Evolutionary conservation across 441 rosid genomes (phyloP), one percentile per base, ranked within the genome.

Genomic region (Jatropha multifida): DNA sequence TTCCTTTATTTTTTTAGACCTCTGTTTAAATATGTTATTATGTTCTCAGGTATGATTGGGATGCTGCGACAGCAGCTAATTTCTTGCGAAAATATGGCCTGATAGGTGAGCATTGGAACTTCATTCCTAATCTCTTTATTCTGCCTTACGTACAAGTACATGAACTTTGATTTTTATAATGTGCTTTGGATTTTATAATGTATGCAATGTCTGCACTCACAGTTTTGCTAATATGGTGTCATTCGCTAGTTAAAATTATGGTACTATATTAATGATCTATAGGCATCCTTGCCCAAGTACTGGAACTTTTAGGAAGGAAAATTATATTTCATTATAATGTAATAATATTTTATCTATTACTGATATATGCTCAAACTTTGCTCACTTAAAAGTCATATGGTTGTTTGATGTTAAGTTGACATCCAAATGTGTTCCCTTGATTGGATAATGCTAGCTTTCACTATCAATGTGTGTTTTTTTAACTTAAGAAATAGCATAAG

Each of bases 21-120:
- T 54, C 20, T 63, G 23, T 51, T 74, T 18, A 74, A 32, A 15
- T 42, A 71, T 77, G 66, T 42, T 62, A 65, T 17, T 64, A 61
- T 71, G 67, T 76, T 84, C 7, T 38, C 83, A 90, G 93, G 85
- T 87, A 96, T 71, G 99, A 96, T 55, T 96, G 99, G 99, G 99
- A 96, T 88, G 99, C 96, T 75, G 99, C 99, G 63, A 92, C 99
- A 67, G 68, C 98, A 74, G 89, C 97, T 41, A 88, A 88, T 80
- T 96, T 96, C 86, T 81, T 96, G 85, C 78, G 93, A 72, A 96
- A 96, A 81, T 94, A 94, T 77, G 94, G 96, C 66, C 94, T 96
- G 54, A 14, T 88, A 52, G 89, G 97, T 89, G 78, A 83, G 40
- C 11, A 23, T 41, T 23, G 14, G 38, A 52, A 9, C 70, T 73